Base-by-base conservation (phyloP, 1,284 basidiomycete species). In the Trametes hirsuta region DNA sequence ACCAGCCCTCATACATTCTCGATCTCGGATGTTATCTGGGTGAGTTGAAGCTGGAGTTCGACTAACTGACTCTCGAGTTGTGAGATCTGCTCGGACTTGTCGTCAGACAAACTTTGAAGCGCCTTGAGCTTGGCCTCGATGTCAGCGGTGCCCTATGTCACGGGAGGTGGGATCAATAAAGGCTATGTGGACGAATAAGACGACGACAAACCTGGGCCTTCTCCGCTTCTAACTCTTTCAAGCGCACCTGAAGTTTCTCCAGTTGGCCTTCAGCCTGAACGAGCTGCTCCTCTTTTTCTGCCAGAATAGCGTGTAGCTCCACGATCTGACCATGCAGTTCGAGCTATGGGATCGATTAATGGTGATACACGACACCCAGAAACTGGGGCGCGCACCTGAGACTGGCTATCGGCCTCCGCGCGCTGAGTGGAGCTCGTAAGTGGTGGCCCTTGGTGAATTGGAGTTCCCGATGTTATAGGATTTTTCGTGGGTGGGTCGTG, bases 331-430 rank as follows among this genome's bases (percentile, higher is more conserved):
- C 24, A 24, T 61, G 36, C 35, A 59, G 47, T 1, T 55, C 36
- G 8, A 50, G 39, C 42, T 48, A 49, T 39, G 22, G n/a, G 21
- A 12, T 8, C 14, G 18, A n/a, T 14, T 2, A 24, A 36, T 34
- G 22, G 2, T 3, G 12, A 6, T 21, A 4, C 18, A 3, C 3
- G 25, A 5, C 4, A 34, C 14, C 14, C n/a, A 12, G 48, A 44
- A 35, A 24, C 10, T 24, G 9, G 25, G 14, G 3, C 25, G 15
- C 66, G 4, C 41, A 67, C 70, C 59, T 65, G 64, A 1, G 67
- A 68, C 41, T 71, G 68, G 46, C 69, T 67, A 24, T 68, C 70
- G 6, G 57, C 59, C 21, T 66, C 67, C 10, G 69, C 70, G 22
- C 60, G 67, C 22, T 70, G 70, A 4, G 66, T 69, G 0, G 71